phyloP scores from a whole-genome alignment of 2,329 filamentous ascomycete genomes.

The Neopestalotiopsis sp. region DNA sequence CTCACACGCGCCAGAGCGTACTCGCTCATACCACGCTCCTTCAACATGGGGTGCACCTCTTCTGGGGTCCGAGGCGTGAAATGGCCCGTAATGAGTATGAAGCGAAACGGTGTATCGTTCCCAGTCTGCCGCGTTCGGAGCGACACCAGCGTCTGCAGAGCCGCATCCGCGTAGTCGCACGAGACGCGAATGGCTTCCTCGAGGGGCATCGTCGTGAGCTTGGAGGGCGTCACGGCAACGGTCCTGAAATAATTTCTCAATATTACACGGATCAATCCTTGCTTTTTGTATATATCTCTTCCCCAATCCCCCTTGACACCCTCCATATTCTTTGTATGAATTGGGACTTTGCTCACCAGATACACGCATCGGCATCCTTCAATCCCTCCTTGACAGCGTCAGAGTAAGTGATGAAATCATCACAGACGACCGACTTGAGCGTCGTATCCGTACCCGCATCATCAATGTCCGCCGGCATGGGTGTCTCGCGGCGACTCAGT shows the following conservation, averaged over 20 bases:
- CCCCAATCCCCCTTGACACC: not conserved
- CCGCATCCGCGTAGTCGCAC: conserved; percentile 30
- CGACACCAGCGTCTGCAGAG: conserved; percentile 18
- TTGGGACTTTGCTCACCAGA: conserved; percentile 25
- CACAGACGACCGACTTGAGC: conserved; percentile 43
- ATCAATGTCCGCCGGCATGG: conserved; percentile 33
- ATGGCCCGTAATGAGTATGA: conserved; percentile 42
- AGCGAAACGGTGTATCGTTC: conserved; percentile 36
- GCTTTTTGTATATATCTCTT: too few species aligned
- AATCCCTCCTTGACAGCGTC: conserved; percentile 45
- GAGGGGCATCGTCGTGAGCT: conserved; percentile 23
- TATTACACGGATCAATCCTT: not conserved
- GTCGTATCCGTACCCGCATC: conserved; percentile 34
- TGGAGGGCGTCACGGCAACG: conserved; percentile 32
- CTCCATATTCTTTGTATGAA: not conserved
- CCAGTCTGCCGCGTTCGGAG: not conserved
- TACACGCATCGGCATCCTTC: conserved; percentile 45
- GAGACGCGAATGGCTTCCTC: conserved; percentile 32
- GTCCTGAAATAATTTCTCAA: conserved; percentile 19
- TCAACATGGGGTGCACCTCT: conserved; percentile 25
- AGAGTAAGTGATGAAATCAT: conserved; percentile 47
- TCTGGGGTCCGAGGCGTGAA: conserved; percentile 14
- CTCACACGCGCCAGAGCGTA: conserved; percentile 37
- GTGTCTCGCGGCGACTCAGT: conserved; percentile 41
- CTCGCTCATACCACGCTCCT: conserved; percentile 32